Evolutionary conservation across 768 basidiomycete species (phyloP).

Genomic region (Boletus insuetus): DNA sequence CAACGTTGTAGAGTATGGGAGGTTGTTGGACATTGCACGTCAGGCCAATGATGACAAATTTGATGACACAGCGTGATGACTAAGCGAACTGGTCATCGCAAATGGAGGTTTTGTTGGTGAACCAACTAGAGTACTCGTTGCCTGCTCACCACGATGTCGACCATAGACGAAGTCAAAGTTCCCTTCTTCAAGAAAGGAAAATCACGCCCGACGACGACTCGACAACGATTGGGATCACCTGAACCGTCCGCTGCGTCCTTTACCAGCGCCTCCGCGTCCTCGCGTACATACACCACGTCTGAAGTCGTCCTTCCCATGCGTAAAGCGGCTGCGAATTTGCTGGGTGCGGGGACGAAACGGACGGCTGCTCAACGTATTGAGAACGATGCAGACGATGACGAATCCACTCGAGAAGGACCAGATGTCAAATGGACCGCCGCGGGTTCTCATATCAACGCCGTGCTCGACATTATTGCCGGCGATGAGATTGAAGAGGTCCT

Average conservation of each 20-base stretch:
- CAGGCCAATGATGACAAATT: conserved; percentile 13
- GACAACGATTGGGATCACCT: conserved; percentile 68
- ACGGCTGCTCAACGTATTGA: conserved; percentile 48
- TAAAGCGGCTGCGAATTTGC: conserved; percentile 63
- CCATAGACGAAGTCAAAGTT: conserved; percentile 47
- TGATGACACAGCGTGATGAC: conserved; percentile 4
- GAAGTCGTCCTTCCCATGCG: conserved; percentile 77
- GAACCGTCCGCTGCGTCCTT: conserved; percentile 36
- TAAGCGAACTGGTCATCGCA: conserved; percentile 5
- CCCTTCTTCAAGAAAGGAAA: conserved; percentile 90
- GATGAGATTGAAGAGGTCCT: conserved; percentile 78
- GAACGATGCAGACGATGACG: conserved; percentile 47
- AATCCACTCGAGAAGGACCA: conserved; percentile 42
- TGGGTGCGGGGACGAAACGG: conserved; percentile 75
- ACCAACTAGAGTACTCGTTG: background rate
- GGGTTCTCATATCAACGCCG: conserved; percentile 71
- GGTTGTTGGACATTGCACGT: background rate
- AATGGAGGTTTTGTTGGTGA: background rate
- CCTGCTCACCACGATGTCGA: conserved; percentile 28
- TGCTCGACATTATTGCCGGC: conserved; percentile 74
- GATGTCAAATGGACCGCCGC: conserved; percentile 77
- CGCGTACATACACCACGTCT: conserved; percentile 36
- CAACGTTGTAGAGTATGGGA: background rate
- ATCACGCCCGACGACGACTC: conserved; percentile 68
- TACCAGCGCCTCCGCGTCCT: conserved; percentile 24